Evolutionary conservation across 257 asterid species (phyloP), one percentile per base, ranked within the genome.

Genomic region (Scutellaria galericulata): DNA sequence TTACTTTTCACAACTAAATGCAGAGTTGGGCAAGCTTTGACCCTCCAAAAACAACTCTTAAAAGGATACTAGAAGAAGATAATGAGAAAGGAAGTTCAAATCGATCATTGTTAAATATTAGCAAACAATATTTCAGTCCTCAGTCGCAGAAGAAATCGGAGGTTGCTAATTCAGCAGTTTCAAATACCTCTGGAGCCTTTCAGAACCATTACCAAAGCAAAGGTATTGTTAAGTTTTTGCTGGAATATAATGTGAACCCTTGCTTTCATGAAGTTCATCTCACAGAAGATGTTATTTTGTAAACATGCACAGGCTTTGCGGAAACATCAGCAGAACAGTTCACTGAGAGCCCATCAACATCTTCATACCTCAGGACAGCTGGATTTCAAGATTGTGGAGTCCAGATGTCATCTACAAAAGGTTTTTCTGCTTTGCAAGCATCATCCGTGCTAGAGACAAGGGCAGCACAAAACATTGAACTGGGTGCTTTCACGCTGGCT

Each of bases 21-120:
- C 98, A 95, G 99, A 79, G 83, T 79, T 88, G 90, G 96, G 86
- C 86, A 71, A 75, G 82, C 71, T 78, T 84, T 68, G 88, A 86
- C 68, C 88, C 95, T 80, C 86, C 86, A 10, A 91, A 88, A 82
- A 87, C 96, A 76, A 91, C 96, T 60, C 89, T 94, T 5, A 86
- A 86, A 80, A 86, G 99, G 84, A 80, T 84, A 64, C 79, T 85
- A 71, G 86, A 83, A 74, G 89, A 78, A 75, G 88, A 89, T 64
- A 50, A 13, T 75, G 83, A 76, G 68, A 80, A 83, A 72, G 79
- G 77, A 44, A 78, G 84, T 78, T 69, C 88, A 65, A 83, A 37
- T 59, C 86, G 75, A 45, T 82, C 88, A 74, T 72, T 78, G 53
- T 54, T 70, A 75, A 81, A 80, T 48, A 73, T 76, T 62, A 87